phyloP scores from a whole-genome alignment of 441 rosid species.

The Populus tomentosa region DNA sequence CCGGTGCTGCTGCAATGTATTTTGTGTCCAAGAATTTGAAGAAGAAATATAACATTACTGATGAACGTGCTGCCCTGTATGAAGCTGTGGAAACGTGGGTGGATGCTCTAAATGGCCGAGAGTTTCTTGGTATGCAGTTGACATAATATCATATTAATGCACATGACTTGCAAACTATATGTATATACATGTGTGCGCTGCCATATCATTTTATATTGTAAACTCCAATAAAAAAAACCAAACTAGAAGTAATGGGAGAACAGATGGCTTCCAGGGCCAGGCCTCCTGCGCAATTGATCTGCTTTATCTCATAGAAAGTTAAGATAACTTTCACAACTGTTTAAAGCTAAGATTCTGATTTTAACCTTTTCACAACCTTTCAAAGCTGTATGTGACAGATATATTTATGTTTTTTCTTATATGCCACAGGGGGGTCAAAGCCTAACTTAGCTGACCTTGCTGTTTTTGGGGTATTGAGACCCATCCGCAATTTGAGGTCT shows the following conservation, averaged over 20 bases:
- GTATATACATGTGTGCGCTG: not conserved
- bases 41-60: slow-evolving; percentile 75
- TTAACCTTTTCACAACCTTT: not conserved
- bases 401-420: slow-evolving; percentile 2
- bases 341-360: not conserved
- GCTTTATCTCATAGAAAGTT: no score
- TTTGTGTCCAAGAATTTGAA: slow-evolving; percentile 74
- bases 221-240: no score
- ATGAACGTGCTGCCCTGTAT: slow-evolving; percentile 70
- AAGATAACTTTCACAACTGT: not conserved
- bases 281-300: no score
- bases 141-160: not conserved
- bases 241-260: no score
- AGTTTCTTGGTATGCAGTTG: slow-evolving; percentile 46
- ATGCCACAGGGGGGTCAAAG: slow-evolving; percentile 54
- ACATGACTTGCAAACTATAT: not conserved
- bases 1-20: slow-evolving; percentile 85
- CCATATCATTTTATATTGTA: not conserved
- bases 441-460: slow-evolving; percentile 89
- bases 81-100: slow-evolving; percentile 87
- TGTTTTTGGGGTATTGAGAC: slow-evolving; percentile 81
- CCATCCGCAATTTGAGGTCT: slow-evolving; percentile 63
- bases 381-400: not conserved
- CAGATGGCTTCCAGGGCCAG: no score
- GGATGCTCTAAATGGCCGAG: slow-evolving; percentile 60